These are phyloP conservation scores for Castanea sativa DNA, from an alignment of 306 rosid genomes.

Conservation along the genomic window DNA sequence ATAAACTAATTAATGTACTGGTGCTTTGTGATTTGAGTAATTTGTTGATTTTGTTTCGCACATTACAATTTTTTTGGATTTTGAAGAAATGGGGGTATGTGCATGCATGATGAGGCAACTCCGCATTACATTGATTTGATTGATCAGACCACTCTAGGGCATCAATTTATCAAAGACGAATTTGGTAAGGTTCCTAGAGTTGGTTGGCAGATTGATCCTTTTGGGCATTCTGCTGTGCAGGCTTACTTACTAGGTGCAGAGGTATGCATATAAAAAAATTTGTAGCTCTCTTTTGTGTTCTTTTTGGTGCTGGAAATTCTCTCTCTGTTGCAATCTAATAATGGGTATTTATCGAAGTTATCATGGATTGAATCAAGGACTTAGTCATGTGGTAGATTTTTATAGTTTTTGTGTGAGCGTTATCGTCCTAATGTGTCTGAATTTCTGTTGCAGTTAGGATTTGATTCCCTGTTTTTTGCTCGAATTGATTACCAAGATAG, in stretches of 20 bases:
- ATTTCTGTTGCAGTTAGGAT: slow-evolving; percentile 68
- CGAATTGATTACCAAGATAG: slow-evolving; percentile 88
- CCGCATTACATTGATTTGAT: slow-evolving; percentile 77
- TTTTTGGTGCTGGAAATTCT: slow-evolving; percentile 5
- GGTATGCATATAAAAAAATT: slow-evolving; percentile 34
- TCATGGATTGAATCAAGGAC: neutral
- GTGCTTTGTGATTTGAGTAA: neutral
- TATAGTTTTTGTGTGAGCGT: neutral
- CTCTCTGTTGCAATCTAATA: slow-evolving; percentile 9
- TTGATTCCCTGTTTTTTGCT: slow-evolving; percentile 74
- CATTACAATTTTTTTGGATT: neutral
- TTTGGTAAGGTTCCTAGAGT: slow-evolving; percentile 73
- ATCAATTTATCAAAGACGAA: slow-evolving; percentile 58
- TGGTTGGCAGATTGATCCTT: slow-evolving; percentile 92
- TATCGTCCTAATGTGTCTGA: neutral
- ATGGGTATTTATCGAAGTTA: neutral
- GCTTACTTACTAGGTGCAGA: slow-evolving; percentile 86
- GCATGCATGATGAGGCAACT: slow-evolving; percentile 90
- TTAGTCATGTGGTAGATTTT: neutral
- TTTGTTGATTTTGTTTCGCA: neutral
- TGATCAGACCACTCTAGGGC: slow-evolving; percentile 85
- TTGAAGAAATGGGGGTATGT: slow-evolving; percentile 82
- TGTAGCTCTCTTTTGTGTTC: neutral
- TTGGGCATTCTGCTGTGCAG: slow-evolving; percentile 87
- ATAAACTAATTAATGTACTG: neutral